Evolutionary conservation across 805 yeast genomes (phyloP).

Genomic region (Metschnikowia santaceciliae): DNA sequence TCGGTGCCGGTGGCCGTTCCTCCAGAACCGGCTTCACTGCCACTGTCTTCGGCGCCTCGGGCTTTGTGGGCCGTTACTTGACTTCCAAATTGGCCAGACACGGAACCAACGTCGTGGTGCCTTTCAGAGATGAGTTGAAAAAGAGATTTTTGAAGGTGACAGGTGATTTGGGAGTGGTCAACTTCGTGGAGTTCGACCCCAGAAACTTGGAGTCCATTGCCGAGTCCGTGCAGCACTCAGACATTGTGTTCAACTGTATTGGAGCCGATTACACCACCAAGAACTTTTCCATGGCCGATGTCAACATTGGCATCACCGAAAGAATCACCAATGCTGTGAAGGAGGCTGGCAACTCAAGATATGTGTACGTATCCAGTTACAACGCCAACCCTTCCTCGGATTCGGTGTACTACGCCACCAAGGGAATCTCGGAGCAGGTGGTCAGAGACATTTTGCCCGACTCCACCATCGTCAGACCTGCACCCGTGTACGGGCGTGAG

Average conservation of each 20-base stretch:
- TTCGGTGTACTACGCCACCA: slow-evolving; percentile 72
- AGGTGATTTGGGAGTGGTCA: slow-evolving; percentile 86
- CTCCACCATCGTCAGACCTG: slow-evolving; percentile 82
- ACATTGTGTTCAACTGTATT: slow-evolving; percentile 74
- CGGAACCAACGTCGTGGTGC: slow-evolving; percentile 73
- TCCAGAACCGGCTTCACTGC: slow-evolving; percentile 87
- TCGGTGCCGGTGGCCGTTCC: slow-evolving; percentile 77
- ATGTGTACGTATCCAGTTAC: slow-evolving; percentile 74
- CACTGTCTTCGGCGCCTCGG: slow-evolving; percentile 81
- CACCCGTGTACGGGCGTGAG: slow-evolving; percentile 73
- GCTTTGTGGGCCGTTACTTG: slow-evolving; percentile 72
- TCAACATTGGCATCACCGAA: slow-evolving; percentile 73
- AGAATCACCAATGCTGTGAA: slow-evolving; percentile 72
- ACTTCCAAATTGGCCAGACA: slow-evolving; percentile 73
- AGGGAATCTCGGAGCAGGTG: slow-evolving; percentile 71
- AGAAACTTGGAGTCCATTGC: slow-evolving; percentile 73
- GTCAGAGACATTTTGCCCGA: slow-evolving; percentile 67
- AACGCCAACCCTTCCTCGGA: slow-evolving; percentile 66
- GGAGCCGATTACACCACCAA: slow-evolving; percentile 76
- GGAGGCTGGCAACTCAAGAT: slow-evolving; percentile 68
- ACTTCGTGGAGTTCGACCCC: slow-evolving; percentile 76
- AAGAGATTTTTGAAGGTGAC: slow-evolving; percentile 74
- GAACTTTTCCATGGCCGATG: slow-evolving; percentile 79
- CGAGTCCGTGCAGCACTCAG: slow-evolving; percentile 74
- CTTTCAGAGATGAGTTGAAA: slow-evolving; percentile 77